Evolutionary conservation across 2,329 filamentous ascomycete genomes (phyloP).

Genomic region (Polytolypa hystricis): DNA sequence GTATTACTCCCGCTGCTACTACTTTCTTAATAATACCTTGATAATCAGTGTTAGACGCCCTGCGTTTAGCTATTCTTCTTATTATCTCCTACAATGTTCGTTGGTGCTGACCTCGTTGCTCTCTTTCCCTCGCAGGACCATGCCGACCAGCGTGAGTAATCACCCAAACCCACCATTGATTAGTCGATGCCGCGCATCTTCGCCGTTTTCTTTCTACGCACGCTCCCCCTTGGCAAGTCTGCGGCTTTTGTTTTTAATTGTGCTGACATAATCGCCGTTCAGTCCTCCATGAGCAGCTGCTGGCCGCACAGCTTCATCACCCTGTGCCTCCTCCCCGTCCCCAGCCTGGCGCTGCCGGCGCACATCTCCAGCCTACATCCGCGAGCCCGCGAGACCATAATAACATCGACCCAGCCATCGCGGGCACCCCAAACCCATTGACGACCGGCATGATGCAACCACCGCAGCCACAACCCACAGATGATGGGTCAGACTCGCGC

Average conservation of each 20-base stretch:
- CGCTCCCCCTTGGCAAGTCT: no score
- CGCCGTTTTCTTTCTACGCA: no score
- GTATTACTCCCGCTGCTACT: no score
- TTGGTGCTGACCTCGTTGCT: conserved; percentile 9
- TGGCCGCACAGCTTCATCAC: conserved; percentile 38
- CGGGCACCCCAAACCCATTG: conserved; percentile 28
- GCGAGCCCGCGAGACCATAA: conserved; percentile 38
- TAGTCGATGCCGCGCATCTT: no score
- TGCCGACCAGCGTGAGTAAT: conserved; percentile 34
- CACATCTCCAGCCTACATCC: conserved; percentile 29
- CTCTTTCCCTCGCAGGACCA: conserved; percentile 24
- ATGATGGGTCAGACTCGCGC: conserved; percentile 44
- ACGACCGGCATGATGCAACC: conserved; percentile 22
- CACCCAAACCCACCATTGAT: background rate
- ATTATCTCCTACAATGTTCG: no score
- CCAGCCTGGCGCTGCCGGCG: conserved; percentile 33
- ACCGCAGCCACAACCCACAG: conserved; percentile 13
- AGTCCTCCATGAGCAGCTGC: conserved; percentile 54
- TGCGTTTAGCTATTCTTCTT: no score
- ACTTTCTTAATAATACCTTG: no score
- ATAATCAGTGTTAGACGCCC: conserved; percentile 2
- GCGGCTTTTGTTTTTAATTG: no score
- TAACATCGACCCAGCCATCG: conserved; percentile 50
- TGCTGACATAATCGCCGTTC: conserved; percentile 5
- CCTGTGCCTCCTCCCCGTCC: conserved; percentile 35